Evolutionary conservation across 345 rosid species (phyloP), one percentile per base, ranked within the genome.

Genomic region (Boechera retrofracta): DNA sequence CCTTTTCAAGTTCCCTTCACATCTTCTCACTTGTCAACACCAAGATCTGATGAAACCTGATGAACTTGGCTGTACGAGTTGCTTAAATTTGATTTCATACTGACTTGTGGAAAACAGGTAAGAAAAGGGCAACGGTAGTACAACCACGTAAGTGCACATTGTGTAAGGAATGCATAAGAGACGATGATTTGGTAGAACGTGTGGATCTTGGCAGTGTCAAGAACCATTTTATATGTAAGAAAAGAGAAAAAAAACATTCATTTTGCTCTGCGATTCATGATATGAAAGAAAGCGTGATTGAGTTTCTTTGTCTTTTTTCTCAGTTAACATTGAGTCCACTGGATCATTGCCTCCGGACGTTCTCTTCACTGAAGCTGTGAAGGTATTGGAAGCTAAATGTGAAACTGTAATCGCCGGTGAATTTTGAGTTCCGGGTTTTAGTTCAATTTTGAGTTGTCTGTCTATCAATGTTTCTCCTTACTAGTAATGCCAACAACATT

Each of bases 201-300:
- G 87, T 92, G 80, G 82, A 88, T 32, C 63, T 95, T 18, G 86
- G 77, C 2, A 89, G 97, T 38, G 87, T 87, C 71, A 89, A 82
- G 81, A 82, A 91, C 78, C 98, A 88, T 87, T 95, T 95, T 73
- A 95, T 95, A 76, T 95, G 99, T 95, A 85, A 89, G 93, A 71
- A 51, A 9, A 21, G 7, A 5, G 15, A 41, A 5, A 29, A 21
- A 5, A 58, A 35, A 2, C 2, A 58, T 69, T 62, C 5, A 4
- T 51, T 45, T 54, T 41, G 1, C 48, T 77, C n/a, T 21, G 38
- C 2, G 5, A n/a, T 49, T 35, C 11, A 56, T 32, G 24, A 42
- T 41, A 18, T 48, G 33, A 67, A 18, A 58, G 57, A 57, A 15
- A 49, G 1, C 0, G 13, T 66, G 21, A 58, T 4, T 59, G 69